These are phyloP conservation scores for Monoraphidium neglectum DNA, from an alignment of 139 green algal genomes.

Conservation along the genomic window DNA sequence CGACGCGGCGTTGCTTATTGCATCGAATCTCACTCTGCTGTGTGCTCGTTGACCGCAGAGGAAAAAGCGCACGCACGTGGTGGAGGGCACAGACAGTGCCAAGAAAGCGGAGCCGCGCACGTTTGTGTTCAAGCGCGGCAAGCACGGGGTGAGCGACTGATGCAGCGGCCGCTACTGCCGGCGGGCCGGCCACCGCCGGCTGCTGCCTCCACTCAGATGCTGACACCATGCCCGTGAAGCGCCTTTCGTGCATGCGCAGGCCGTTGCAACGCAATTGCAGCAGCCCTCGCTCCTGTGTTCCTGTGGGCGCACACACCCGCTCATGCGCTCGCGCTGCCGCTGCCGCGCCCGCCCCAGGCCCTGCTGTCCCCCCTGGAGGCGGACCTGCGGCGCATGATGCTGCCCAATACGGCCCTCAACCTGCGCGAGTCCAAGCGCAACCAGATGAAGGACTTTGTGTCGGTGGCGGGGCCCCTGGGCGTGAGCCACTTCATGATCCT, in stretches of 20 bases:
- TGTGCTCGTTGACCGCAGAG: slow-evolving; percentile 41
- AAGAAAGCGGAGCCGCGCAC: slow-evolving; percentile 77
- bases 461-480: slow-evolving; percentile 92
- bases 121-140: slow-evolving; percentile 89
- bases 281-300: too few species aligned
- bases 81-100: slow-evolving; percentile 41
- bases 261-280: too few species aligned
- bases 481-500: slow-evolving; percentile 97
- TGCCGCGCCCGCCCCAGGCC: slow-evolving; percentile 39
- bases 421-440: slow-evolving; percentile 70
- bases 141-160: slow-evolving; percentile 46
- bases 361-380: slow-evolving; percentile 81
- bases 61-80: slow-evolving; percentile 86
- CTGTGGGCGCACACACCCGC: too few species aligned
- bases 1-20: too few species aligned
- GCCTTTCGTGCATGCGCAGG: neutral
- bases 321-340: neutral
- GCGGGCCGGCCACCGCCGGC: too few species aligned
- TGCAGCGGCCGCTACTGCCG: neutral
- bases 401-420: slow-evolving; percentile 88
- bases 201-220: too few species aligned
- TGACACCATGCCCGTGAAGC: neutral
- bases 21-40: too few species aligned
- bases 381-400: slow-evolving; percentile 92
- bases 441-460: slow-evolving; percentile 95